Conservation (phyloP, 176 grass and related monocot species). For the Oryza coarctata region DNA sequence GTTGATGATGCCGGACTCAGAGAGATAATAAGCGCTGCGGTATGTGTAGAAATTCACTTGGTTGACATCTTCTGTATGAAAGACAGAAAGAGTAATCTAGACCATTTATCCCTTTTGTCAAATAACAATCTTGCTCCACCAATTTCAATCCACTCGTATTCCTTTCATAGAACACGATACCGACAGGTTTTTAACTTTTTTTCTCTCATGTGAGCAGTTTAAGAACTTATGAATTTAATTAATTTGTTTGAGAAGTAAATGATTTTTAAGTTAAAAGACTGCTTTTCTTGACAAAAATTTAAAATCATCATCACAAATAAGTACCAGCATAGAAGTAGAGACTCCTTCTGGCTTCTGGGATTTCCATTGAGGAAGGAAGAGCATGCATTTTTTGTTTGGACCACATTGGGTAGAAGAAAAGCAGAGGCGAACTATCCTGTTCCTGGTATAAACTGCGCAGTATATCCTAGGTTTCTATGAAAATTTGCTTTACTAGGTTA, state of each 20-base stretch:
- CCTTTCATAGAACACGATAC: background rate
- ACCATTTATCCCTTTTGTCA: background rate
- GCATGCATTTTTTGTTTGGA: background rate
- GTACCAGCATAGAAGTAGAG: background rate
- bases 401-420: background rate
- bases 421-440: background rate
- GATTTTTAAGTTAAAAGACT: background rate
- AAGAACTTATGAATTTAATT: background rate
- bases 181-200: background rate
- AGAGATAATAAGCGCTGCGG: constrained; percentile 83
- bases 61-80: constrained; percentile 18
- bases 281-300: background rate
- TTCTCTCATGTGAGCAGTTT: background rate
- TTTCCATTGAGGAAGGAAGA: background rate
- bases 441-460: background rate
- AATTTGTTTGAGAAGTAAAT: background rate
- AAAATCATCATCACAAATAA: background rate
- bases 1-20: constrained; percentile 65
- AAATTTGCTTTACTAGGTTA: background rate
- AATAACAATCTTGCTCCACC: background rate
- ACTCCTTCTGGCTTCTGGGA: background rate
- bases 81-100: background rate
- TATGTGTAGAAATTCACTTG: constrained; percentile 47
- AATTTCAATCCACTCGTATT: background rate
- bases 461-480: background rate